Percentiles rank a stretch among this genome's conserved stretches.
Conservation (phyloP, 2,329 filamentous ascomycete species). For the Cadophora sp. region DNA sequence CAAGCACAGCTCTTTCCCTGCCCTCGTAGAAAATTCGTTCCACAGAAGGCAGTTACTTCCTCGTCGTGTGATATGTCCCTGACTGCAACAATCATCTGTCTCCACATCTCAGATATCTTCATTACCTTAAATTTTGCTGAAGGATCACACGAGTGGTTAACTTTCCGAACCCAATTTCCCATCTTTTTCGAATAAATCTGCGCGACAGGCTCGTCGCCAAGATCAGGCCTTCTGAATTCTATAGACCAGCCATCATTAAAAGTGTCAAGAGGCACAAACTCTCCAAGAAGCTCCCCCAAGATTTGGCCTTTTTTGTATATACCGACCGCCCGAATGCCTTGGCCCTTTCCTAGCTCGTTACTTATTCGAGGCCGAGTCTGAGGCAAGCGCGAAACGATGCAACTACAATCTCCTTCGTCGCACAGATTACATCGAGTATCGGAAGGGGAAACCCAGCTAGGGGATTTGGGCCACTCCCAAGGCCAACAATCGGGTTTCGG, state of each 20-base stretch:
- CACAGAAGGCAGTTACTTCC: slow-evolving; percentile 20
- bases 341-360: slow-evolving; percentile 18
- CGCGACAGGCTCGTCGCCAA: slow-evolving; percentile 20
- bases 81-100: slow-evolving; percentile 20
- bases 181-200: slow-evolving; percentile 21
- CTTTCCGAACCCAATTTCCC: slow-evolving; percentile 22
- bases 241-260: slow-evolving; percentile 18
- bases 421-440: slow-evolving; percentile 17
- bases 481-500: slow-evolving; percentile 22
- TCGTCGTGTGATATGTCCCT: slow-evolving; percentile 20
- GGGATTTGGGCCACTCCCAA: slow-evolving; percentile 19
- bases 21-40: slow-evolving; percentile 14
- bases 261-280: slow-evolving; percentile 13
- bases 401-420: slow-evolving; percentile 17
- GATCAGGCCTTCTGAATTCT: slow-evolving; percentile 24
- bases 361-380: slow-evolving; percentile 12
- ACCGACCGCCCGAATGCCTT: slow-evolving; percentile 17
- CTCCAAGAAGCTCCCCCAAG: neutral
- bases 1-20: slow-evolving; percentile 21
- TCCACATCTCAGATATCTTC: slow-evolving; percentile 23
- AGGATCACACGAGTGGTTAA: slow-evolving; percentile 21
- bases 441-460: slow-evolving; percentile 14
- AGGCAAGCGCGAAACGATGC: slow-evolving; percentile 13
- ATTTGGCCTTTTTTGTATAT: slow-evolving; percentile 19
- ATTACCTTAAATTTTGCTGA: slow-evolving; percentile 15